Evolutionary conservation across 1,284 basidiomycete species (phyloP).

Genomic region (Agaricales sp.): DNA sequence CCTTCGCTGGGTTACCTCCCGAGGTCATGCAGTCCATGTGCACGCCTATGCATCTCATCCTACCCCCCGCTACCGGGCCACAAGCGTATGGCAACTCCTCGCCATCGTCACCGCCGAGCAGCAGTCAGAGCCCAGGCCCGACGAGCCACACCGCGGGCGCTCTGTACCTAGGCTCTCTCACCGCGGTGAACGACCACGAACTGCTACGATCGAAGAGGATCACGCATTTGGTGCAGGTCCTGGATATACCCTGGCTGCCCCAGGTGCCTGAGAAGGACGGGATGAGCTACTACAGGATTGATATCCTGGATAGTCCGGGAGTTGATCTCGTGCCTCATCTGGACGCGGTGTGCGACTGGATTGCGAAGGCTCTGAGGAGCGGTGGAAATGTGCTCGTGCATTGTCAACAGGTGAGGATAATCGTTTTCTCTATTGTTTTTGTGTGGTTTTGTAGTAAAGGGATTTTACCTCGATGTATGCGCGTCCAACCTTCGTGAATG

Average conservation of each 20-base stretch:
- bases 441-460: too few relatives aligned
- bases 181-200: slow-evolving; percentile 38
- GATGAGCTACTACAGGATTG: slow-evolving; percentile 51
- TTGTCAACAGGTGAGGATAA: slow-evolving; percentile 49
- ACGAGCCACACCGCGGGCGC: slow-evolving; percentile 18
- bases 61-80: slow-evolving; percentile 29
- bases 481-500: slow-evolving; percentile 7
- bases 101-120: not conserved
- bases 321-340: slow-evolving; percentile 46
- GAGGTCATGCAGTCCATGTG: slow-evolving; percentile 73
- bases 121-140: not conserved
- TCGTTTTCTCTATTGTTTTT: slow-evolving; percentile 3
- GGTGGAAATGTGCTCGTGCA: slow-evolving; percentile 54
- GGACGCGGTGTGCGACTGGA: slow-evolving; percentile 44
- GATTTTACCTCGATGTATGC: not conserved
- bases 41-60: slow-evolving; percentile 67
- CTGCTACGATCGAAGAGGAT: slow-evolving; percentile 39
- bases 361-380: slow-evolving; percentile 33
- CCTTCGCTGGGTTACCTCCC: slow-evolving; percentile 56
- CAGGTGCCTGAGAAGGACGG: slow-evolving; percentile 40
- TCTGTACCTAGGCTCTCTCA: slow-evolving; percentile 45
- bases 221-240: slow-evolving; percentile 55
- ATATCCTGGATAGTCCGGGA: slow-evolving; percentile 45
- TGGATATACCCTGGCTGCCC: slow-evolving; percentile 62
- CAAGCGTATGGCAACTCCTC: slow-evolving; percentile 14